phyloP scores from a whole-genome alignment of 176 grass and related monocot genomes.

The Chrysopogon serrulatus region DNA sequence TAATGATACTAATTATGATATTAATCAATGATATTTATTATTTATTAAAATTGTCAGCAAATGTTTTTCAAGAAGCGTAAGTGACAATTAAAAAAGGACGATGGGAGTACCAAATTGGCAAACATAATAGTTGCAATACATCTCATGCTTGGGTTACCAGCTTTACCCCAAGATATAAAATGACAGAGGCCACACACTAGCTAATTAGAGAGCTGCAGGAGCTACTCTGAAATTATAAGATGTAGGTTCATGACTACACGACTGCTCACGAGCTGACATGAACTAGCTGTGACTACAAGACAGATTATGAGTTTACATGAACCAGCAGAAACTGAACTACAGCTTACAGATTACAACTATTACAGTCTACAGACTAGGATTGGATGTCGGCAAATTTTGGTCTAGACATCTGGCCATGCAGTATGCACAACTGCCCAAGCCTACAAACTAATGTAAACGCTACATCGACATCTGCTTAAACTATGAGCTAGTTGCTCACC shows the following conservation, averaged over 20 bases:
- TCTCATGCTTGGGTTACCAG: background rate
- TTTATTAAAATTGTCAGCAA: too few species aligned
- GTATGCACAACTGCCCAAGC: background rate
- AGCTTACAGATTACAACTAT: background rate
- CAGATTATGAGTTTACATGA: conserved; percentile 8
- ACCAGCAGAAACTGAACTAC: conserved; percentile 3
- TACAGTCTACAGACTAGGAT: conserved; percentile 17
- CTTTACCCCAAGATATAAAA: background rate
- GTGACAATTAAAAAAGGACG: too few species aligned
- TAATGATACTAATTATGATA: too few species aligned
- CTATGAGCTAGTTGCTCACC: conserved; percentile 49
- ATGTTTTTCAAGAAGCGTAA: too few species aligned
- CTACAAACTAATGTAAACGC: conserved; percentile 12
- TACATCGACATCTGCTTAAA: background rate
- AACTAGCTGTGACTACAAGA: background rate
- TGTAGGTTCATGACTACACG: background rate
- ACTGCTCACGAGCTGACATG: background rate
- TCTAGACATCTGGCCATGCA: conserved; percentile 13
- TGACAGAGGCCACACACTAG: background rate
- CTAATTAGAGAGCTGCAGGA: background rate
- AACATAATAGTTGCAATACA: background rate
- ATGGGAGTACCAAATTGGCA: too few species aligned
- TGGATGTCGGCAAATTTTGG: conserved; percentile 27
- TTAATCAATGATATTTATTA: too few species aligned
- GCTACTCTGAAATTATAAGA: background rate